Percentiles rank a stretch among this genome's conserved stretches.
These are phyloP conservation scores for Cucurbita moschata DNA, from an alignment of 306 rosid genomes.

Conservation along the genomic window DNA sequence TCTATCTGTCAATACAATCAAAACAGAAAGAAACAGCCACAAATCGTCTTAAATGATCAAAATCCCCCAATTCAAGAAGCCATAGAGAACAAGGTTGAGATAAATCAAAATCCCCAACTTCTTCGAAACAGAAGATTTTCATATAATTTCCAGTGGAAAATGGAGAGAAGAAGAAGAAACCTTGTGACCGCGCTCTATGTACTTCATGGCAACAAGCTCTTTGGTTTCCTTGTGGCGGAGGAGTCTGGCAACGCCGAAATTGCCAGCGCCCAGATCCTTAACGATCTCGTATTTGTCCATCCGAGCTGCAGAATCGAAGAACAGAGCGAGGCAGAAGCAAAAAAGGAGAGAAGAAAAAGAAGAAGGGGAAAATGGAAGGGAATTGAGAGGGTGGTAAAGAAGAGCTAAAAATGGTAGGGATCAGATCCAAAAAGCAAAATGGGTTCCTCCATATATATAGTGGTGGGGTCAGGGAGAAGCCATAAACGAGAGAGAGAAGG, in stretches of 20 bases:
- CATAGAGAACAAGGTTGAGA: too few species aligned
- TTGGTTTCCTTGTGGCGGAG: neutral
- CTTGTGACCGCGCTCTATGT: constrained; percentile 6
- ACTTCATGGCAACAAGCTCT: constrained; percentile 9
- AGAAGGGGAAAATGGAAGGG: too few species aligned
- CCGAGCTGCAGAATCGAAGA: neutral
- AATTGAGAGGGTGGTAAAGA: neutral
- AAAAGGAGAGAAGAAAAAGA: neutral
- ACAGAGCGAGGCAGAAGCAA: neutral
- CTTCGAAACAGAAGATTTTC: neutral
- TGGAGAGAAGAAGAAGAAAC: neutral
- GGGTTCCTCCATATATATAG: neutral
- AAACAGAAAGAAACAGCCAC: neutral
- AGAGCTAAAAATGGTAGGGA: neutral
- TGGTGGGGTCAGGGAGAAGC: neutral
- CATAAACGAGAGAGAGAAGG: neutral
- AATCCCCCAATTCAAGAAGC: neutral
- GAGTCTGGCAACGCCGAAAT: constrained; percentile 8
- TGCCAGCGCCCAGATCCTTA: constrained; percentile 6
- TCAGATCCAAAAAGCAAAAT: neutral
- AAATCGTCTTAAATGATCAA: neutral
- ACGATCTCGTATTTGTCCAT: constrained; percentile 6
- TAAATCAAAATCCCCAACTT: neutral
- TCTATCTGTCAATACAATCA: neutral
- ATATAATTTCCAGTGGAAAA: neutral